Conservation (phyloP, 495 filamentous ascomycete genomes). For the Geopyxis carbonaria region DNA sequence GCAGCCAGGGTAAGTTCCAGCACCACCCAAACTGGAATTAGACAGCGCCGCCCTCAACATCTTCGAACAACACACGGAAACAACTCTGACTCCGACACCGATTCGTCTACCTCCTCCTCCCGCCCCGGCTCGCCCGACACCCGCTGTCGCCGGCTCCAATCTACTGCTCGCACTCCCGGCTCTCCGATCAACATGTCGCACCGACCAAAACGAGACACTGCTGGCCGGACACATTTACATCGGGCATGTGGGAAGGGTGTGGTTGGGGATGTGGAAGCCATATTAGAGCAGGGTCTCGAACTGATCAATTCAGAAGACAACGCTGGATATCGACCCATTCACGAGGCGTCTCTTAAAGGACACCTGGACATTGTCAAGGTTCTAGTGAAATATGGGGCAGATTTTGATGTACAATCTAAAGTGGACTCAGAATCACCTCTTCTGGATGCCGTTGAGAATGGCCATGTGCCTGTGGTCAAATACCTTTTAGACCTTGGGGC, state of each 20-base stretch:
- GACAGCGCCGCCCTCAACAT: too few species aligned
- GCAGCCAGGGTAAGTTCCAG: too few species aligned
- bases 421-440: slow-evolving; percentile 85
- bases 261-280: slow-evolving; percentile 16
- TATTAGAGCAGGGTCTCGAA: slow-evolving; percentile 53
- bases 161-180: slow-evolving; percentile 15
- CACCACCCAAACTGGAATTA: too few species aligned
- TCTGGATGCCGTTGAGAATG: slow-evolving; percentile 90
- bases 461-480: slow-evolving; percentile 77
- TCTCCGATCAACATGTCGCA: slow-evolving; percentile 24
- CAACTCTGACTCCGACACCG: slow-evolving; percentile 10
- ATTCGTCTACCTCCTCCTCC: slow-evolving; percentile 18
- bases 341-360: slow-evolving; percentile 75
- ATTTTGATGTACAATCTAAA: slow-evolving; percentile 54
- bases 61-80: slow-evolving; percentile 6
- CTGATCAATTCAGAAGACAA: slow-evolving; percentile 82
- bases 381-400: slow-evolving; percentile 63
- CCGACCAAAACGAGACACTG: slow-evolving; percentile 23
- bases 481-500: slow-evolving; percentile 69
- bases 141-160: slow-evolving; percentile 10
- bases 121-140: slow-evolving; percentile 17
- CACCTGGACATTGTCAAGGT: slow-evolving; percentile 64
- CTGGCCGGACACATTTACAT: slow-evolving; percentile 23
- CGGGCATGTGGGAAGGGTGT: slow-evolving; percentile 21
- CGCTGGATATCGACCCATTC: slow-evolving; percentile 82